These are phyloP conservation scores for Aspergillus bombycis DNA, from an alignment of 2,329 filamentous ascomycete genomes.

Conservation along the genomic window DNA sequence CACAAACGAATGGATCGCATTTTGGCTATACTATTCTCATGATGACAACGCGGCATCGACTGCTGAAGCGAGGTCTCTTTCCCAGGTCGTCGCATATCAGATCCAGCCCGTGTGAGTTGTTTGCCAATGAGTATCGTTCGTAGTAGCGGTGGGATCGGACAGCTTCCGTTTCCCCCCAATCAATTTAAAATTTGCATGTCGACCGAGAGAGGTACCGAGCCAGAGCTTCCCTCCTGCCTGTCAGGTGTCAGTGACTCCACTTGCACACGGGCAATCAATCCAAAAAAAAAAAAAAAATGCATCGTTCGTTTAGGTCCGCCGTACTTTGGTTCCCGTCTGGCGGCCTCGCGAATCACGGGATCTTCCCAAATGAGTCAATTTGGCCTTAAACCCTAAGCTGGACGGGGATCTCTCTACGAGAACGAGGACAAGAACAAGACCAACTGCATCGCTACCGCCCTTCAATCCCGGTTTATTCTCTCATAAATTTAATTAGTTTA, in stretches of 20 bases:
- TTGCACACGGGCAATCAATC: neutral
- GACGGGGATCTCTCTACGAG: neutral
- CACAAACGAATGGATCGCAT: neutral
- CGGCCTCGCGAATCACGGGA: neutral
- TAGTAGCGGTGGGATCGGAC: neutral
- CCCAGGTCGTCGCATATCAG: neutral
- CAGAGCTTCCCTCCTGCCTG: neutral
- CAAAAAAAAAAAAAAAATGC: no score
- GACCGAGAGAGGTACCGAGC: neutral
- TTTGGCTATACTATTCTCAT: neutral
- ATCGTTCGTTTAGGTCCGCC: neutral
- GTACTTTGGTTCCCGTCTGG: neutral
- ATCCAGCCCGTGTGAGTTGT: neutral
- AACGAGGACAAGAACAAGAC: neutral
- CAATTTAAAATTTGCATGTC: neutral
- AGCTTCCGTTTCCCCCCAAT: neutral
- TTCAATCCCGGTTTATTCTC: slow-evolving; percentile 3
- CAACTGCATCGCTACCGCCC: neutral
- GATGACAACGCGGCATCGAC: neutral
- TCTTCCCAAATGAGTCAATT: neutral
- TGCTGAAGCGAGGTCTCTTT: neutral
- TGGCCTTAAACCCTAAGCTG: neutral
- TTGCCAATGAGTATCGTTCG: neutral
- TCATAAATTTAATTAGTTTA: neutral
- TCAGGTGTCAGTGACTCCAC: neutral